These are phyloP conservation scores for Pluteus cervinus DNA, from an alignment of 768 basidiomycete genomes.

Conservation along the genomic window DNA sequence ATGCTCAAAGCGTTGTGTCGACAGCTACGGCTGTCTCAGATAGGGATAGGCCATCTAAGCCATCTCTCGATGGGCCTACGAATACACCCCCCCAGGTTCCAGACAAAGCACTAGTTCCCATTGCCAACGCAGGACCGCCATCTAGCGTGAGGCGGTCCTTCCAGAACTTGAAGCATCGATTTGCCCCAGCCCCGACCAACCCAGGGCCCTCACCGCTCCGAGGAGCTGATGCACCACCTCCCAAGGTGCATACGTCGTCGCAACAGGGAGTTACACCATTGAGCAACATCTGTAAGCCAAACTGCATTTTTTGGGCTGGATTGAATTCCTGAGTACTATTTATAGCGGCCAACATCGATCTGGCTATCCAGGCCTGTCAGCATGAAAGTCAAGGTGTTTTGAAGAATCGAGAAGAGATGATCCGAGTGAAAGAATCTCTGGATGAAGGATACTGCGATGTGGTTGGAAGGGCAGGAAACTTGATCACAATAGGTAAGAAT, in stretches of 20 bases:
- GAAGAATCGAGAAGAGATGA: slow-evolving; percentile 62
- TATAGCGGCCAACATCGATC: slow-evolving; percentile 57
- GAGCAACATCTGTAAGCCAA: slow-evolving; percentile 38
- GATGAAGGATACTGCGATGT: slow-evolving; percentile 81
- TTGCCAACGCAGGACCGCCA: slow-evolving; percentile 9
- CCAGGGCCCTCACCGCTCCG: slow-evolving; percentile 7
- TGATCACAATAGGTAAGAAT: slow-evolving; percentile 53
- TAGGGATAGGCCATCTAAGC: no score
- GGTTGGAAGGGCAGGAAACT: slow-evolving; percentile 55
- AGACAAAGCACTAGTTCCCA: no score
- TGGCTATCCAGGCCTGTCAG: slow-evolving; percentile 68
- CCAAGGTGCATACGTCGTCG: slow-evolving; percentile 1
- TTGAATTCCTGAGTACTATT: slow-evolving; percentile 10
- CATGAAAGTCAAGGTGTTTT: slow-evolving; percentile 60
- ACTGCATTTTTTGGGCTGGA: not conserved
- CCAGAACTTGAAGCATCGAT: slow-evolving; percentile 22
- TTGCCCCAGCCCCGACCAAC: slow-evolving; percentile 8
- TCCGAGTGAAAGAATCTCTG: slow-evolving; percentile 65
- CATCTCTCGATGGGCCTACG: no score
- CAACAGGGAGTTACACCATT: slow-evolving; percentile 26
- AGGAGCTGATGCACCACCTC: slow-evolving; percentile 4
- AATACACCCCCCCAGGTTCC: no score
- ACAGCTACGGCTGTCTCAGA: no score
- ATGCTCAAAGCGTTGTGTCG: no score
- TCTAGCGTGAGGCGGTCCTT: slow-evolving; percentile 13